Evolutionary conservation across 2,329 filamentous ascomycete genomes (phyloP).

Genomic region (Sclerotinia trifoliorum): DNA sequence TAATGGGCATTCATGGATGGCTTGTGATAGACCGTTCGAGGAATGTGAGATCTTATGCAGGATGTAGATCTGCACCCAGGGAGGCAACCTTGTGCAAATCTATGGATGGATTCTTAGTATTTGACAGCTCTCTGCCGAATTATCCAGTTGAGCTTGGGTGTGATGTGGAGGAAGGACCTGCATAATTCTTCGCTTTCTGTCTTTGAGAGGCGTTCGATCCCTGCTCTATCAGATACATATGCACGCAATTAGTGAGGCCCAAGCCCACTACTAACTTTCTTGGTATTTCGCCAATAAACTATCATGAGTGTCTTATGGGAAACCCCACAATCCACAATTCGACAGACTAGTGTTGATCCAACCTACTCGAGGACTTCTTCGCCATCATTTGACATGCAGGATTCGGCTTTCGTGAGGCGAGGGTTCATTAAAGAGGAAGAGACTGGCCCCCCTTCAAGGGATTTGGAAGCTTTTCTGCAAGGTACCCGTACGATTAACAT

Average conservation of each 20-base stretch:
- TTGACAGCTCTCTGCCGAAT: constrained; percentile 3
- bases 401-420: constrained; percentile 19
- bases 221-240: constrained; percentile 21
- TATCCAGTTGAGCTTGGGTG: background rate
- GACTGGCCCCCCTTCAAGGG: constrained; percentile 31
- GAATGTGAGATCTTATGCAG: constrained; percentile 18
- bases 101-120: background rate
- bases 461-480: constrained; percentile 30
- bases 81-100: constrained; percentile 16
- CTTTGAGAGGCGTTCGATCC: background rate
- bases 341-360: constrained; percentile 27
- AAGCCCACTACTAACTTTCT: background rate
- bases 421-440: constrained; percentile 27
- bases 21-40: constrained; percentile 11
- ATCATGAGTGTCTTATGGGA: constrained; percentile 20
- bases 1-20: constrained; percentile 1
- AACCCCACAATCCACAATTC: constrained; percentile 28
- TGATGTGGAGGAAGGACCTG: constrained; percentile 17
- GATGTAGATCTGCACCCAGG: constrained; percentile 20
- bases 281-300: constrained; percentile 18
- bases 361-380: constrained; percentile 28
- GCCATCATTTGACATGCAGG: constrained; percentile 23
- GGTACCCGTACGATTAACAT: constrained; percentile 24
- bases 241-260: constrained; percentile 23
- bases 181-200: constrained; percentile 14